phyloP scores from a whole-genome alignment of 225 moss, liverwort and hornwort species.

The Takakia lepidozioides region DNA sequence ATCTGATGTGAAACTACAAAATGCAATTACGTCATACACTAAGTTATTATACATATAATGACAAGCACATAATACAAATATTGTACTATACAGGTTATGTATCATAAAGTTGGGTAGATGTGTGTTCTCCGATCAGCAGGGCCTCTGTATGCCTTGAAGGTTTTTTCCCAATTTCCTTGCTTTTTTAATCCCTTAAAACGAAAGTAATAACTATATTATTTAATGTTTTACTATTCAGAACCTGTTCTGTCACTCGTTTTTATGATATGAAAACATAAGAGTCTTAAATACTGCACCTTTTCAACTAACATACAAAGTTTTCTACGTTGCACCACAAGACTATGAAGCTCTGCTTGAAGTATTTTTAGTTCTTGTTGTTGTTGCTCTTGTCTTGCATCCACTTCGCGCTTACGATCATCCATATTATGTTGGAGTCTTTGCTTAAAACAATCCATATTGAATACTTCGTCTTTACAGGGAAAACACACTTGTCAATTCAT shows the following conservation, averaged over 20 bases:
- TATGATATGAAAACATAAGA: neutral
- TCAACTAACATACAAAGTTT: conserved; percentile 55
- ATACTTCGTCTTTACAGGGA: conserved; percentile 62
- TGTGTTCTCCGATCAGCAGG: too few species aligned
- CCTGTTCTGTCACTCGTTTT: neutral
- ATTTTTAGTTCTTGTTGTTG: conserved; percentile 61
- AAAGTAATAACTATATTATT: neutral
- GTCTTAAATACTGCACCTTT: conserved; percentile 33
- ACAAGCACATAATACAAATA: too few species aligned
- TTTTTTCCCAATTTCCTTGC: too few species aligned
- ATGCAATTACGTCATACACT: too few species aligned
- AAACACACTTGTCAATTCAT: too few species aligned
- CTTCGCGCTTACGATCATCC: conserved; percentile 66
- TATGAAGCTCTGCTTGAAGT: conserved; percentile 70
- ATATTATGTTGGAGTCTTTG: conserved; percentile 55
- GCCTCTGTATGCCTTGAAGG: too few species aligned
- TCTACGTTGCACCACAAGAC: conserved; percentile 64
- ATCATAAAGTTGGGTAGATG: too few species aligned
- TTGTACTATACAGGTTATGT: too few species aligned
- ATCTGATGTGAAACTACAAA: conserved; percentile 91
- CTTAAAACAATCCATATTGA: conserved; percentile 72
- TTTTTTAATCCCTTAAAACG: too few species aligned
- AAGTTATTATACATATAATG: too few species aligned
- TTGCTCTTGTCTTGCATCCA: conserved; percentile 50
- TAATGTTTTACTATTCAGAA: neutral